Conservation (phyloP, 163 green algal genomes). For the Trebouxia gelatinosa region DNA sequence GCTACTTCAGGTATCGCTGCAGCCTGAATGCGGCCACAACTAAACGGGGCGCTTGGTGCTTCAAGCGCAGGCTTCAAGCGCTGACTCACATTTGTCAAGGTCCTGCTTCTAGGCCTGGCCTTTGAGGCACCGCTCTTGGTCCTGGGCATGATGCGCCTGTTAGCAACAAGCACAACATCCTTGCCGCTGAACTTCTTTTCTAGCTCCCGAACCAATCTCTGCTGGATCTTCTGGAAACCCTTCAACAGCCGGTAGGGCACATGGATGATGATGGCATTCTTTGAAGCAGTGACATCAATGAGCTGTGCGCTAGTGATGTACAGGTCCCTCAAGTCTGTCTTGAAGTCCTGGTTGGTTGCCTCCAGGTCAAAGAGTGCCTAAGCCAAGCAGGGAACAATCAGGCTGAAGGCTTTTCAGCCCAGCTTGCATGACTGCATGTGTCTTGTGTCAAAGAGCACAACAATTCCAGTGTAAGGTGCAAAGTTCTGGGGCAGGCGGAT, state of each 20-base stretch:
- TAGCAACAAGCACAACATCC: slow-evolving; percentile 95
- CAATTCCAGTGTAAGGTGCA: too few species aligned
- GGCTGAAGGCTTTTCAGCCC: too few species aligned
- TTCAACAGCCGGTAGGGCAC: slow-evolving; percentile 97
- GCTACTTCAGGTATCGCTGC: too few species aligned
- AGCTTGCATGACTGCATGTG: too few species aligned
- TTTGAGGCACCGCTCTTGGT: slow-evolving; percentile 66
- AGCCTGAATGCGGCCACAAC: too few species aligned
- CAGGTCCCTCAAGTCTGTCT: slow-evolving; percentile 95
- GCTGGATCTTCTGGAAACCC: slow-evolving; percentile 98
- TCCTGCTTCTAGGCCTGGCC: slow-evolving; percentile 84
- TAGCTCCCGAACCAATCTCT: slow-evolving; percentile 96
- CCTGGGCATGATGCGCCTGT: slow-evolving; percentile 91
- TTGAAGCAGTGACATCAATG: slow-evolving; percentile 82
- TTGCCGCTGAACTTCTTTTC: slow-evolving; percentile 99
- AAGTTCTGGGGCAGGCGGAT: too few species aligned
- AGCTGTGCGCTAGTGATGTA: slow-evolving; percentile 97
- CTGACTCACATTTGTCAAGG: slow-evolving; percentile 86
- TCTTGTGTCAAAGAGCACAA: too few species aligned
- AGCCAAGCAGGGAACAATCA: too few species aligned
- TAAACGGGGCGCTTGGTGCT: too few species aligned
- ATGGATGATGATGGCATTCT: slow-evolving; percentile 97
- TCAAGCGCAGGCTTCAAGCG: too few species aligned
- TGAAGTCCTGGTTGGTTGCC: slow-evolving; percentile 98
- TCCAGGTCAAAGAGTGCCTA: slow-evolving; percentile 99